Conservation (phyloP, 139 green algal species). For the Medakamo hakoo region DNA sequence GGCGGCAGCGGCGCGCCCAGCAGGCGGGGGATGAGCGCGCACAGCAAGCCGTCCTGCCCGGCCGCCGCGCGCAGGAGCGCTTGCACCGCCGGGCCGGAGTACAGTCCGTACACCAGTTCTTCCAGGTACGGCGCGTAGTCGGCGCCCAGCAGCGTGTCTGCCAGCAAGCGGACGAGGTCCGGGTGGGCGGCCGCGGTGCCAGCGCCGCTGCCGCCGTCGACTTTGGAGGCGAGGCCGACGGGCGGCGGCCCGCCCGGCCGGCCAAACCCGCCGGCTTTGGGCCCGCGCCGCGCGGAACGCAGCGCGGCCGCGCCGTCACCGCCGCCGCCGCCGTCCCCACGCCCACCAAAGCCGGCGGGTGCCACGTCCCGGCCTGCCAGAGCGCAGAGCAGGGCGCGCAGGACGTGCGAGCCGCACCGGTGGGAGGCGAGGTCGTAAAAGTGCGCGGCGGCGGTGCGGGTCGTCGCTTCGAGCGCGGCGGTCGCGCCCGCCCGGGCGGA, state of each 20-base stretch:
- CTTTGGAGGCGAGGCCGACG: constrained; percentile 10
- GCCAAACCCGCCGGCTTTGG: background rate
- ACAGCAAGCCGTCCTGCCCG: constrained; percentile 16
- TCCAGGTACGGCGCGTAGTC: constrained; percentile 21
- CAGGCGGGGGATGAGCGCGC: constrained; percentile 26
- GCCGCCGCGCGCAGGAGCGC: constrained; percentile 27
- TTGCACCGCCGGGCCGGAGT: constrained; percentile 46
- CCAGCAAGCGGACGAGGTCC: constrained; percentile 14
- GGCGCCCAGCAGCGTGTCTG: constrained; percentile 13
- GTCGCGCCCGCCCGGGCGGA: no score
- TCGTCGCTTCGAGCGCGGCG: constrained; percentile 13
- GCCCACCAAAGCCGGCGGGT: constrained; percentile 7
- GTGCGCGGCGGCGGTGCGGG: constrained; percentile 8
- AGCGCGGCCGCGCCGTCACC: background rate
- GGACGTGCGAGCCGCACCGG: constrained; percentile 42
- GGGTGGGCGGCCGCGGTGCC: constrained; percentile 9
- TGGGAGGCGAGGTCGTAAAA: constrained; percentile 37
- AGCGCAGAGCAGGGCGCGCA: constrained; percentile 40
- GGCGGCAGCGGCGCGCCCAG: constrained; percentile 20
- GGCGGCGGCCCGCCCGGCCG: no score
- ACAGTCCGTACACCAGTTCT: constrained; percentile 27
- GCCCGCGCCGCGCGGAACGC: background rate
- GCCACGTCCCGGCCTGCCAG: constrained; percentile 33
- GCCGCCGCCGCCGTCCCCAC: background rate
- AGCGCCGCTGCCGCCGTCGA: background rate